These are phyloP conservation scores for Phaseolus coccineus DNA, from an alignment of 331 rosid species.

Conservation along the genomic window DNA sequence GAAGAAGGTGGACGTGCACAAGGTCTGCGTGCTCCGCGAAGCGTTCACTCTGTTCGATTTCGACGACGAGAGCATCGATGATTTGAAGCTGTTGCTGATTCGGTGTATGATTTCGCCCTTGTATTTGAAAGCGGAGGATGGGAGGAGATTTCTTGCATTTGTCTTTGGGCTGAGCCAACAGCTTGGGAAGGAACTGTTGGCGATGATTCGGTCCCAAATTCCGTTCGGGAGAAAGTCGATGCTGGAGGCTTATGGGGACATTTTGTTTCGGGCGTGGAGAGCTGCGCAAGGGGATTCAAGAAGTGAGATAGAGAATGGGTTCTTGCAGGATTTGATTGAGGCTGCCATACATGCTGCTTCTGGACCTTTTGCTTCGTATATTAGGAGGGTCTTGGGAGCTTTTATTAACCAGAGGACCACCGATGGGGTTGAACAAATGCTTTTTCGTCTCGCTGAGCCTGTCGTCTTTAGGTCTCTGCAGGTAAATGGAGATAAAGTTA, in stretches of 20 bases:
- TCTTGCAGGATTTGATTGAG: conserved; percentile 82
- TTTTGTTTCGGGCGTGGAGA: conserved; percentile 89
- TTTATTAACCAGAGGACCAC: conserved; percentile 87
- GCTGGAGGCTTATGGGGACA: conserved; percentile 85
- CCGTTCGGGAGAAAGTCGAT: conserved; percentile 88
- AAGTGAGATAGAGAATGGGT: conserved; percentile 69
- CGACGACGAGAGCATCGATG: conserved; percentile 84
- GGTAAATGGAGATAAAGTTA: conserved; percentile 49
- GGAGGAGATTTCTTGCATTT: conserved; percentile 74
- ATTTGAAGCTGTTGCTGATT: conserved; percentile 70
- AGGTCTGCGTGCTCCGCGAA: conserved; percentile 73
- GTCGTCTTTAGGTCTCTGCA: conserved; percentile 88
- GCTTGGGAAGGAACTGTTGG: conserved; percentile 77
- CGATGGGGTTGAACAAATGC: conserved; percentile 83
- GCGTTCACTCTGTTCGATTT: conserved; percentile 78
- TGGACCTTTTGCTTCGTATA: conserved; percentile 63
- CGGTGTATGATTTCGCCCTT: conserved; percentile 79
- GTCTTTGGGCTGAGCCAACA: conserved; percentile 67
- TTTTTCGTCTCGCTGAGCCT: conserved; percentile 80
- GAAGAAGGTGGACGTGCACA: conserved; percentile 85
- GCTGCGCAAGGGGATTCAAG: conserved; percentile 54
- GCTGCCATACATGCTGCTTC: conserved; percentile 70
- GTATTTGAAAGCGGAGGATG: conserved; percentile 82
- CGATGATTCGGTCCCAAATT: conserved; percentile 86
- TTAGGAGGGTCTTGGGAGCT: conserved; percentile 80